Conservation (phyloP, 2,329 filamentous ascomycete species). For the Fusarium nisikadoi region DNA sequence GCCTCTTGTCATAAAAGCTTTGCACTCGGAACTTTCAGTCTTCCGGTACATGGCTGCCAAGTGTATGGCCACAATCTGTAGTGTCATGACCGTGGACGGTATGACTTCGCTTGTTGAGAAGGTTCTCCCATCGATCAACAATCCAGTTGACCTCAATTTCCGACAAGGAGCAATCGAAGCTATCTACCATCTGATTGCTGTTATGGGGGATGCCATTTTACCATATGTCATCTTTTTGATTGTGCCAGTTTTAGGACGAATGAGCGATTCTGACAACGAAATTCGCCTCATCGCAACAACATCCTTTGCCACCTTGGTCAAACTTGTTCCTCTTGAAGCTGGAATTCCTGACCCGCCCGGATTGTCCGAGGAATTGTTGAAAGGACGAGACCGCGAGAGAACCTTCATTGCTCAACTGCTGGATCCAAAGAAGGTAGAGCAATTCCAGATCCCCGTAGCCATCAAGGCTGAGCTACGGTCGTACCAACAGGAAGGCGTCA, state of each 20-base stretch:
- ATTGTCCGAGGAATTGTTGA: slow-evolving; percentile 85
- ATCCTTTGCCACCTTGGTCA: slow-evolving; percentile 95
- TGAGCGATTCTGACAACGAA: slow-evolving; percentile 98
- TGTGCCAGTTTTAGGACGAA: slow-evolving; percentile 93
- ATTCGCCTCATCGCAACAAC: slow-evolving; percentile 94
- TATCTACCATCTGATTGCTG: slow-evolving; percentile 96
- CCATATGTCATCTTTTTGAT: slow-evolving; percentile 99
- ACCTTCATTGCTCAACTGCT: slow-evolving; percentile 97
- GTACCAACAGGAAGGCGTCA: slow-evolving; percentile 98
- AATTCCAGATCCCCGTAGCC: slow-evolving; percentile 91
- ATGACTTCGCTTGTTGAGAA: slow-evolving; percentile 97
- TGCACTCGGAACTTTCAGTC: slow-evolving; percentile 89
- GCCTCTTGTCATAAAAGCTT: slow-evolving; percentile 85
- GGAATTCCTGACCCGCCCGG: slow-evolving; percentile 97
- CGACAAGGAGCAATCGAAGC: slow-evolving; percentile 95
- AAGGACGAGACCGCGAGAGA: slow-evolving; percentile 91
- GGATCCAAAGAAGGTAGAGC: slow-evolving; percentile 95
- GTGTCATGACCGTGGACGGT: slow-evolving; percentile 91
- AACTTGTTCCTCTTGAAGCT: slow-evolving; percentile 94
- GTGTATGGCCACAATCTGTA: slow-evolving; percentile 96
- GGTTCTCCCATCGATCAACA: slow-evolving; percentile 90
- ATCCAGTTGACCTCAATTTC: slow-evolving; percentile 86
- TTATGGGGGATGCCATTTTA: slow-evolving; percentile 96
- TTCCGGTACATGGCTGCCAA: slow-evolving; percentile 97
- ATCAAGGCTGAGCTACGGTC: slow-evolving; percentile 97